These are phyloP conservation scores for Dictyostelium intermedium DNA, from an alignment of 78 protist genomes.

Conservation along the genomic window DNA sequence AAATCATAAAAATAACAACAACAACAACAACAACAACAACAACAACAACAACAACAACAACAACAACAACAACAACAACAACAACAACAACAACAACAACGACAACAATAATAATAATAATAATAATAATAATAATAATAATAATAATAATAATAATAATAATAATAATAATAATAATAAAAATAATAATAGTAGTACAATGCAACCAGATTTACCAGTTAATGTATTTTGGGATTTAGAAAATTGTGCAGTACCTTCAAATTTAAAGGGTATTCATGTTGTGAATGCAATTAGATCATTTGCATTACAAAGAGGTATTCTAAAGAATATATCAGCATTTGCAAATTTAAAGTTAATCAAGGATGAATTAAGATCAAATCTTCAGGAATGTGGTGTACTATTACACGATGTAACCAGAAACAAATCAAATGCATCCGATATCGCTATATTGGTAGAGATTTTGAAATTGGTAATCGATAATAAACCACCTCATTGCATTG, in stretches of 20 bases:
- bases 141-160: neutral
- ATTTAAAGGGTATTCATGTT: slow-evolving; percentile 68
- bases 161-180: neutral
- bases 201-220: slow-evolving; percentile 78
- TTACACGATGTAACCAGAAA: slow-evolving; percentile 72
- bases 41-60: neutral
- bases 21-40: neutral
- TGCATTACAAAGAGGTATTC: slow-evolving; percentile 50
- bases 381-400: slow-evolving; percentile 76
- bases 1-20: neutral
- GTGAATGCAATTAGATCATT: slow-evolving; percentile 70
- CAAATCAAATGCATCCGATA: slow-evolving; percentile 76
- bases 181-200: neutral
- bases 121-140: neutral
- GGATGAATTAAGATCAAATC: slow-evolving; percentile 63
- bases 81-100: neutral
- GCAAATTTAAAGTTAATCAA: slow-evolving; percentile 63
- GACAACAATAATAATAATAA: too few relatives aligned
- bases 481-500: slow-evolving; percentile 77
- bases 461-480: slow-evolving; percentile 69
- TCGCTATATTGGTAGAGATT: slow-evolving; percentile 73
- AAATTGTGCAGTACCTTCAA: slow-evolving; percentile 70
- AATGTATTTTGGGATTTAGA: slow-evolving; percentile 80
- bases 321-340: slow-evolving; percentile 75
- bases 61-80: neutral